These are phyloP conservation scores for Fomitopsis pulvina DNA, from an alignment of 768 basidiomycete genomes.

Conservation along the genomic window DNA sequence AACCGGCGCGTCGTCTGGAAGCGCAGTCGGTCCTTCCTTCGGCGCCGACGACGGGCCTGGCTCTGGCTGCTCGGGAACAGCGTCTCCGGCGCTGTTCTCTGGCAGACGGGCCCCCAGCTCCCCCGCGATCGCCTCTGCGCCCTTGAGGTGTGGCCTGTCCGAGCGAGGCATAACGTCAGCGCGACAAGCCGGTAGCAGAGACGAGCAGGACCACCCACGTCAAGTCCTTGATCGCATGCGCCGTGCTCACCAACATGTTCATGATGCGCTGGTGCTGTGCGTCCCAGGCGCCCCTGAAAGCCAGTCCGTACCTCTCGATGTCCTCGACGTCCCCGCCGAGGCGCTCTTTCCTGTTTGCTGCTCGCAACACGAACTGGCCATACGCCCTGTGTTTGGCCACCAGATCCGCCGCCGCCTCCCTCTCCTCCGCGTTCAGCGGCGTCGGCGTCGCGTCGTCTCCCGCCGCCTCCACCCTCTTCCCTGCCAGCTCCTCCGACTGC, in stretches of 20 bases:
- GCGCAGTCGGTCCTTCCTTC: not conserved
- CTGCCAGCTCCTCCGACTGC: too few relatives aligned
- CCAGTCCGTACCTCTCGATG: too few relatives aligned
- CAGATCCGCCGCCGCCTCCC: not conserved
- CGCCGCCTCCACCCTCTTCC: too few relatives aligned
- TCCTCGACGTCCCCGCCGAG: too few relatives aligned
- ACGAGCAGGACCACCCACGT: not conserved
- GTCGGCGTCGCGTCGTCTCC: too few relatives aligned
- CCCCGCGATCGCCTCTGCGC: not conserved
- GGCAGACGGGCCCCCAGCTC: not conserved
- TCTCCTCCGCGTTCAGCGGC: not conserved
- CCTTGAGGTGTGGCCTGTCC: not conserved
- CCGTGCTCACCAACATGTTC: too few relatives aligned
- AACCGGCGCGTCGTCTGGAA: not conserved
- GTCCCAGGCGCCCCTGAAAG: too few relatives aligned
- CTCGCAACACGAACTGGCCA: too few relatives aligned
- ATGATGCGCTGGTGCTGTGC: too few relatives aligned
- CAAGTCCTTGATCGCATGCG: not conserved
- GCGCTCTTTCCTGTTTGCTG: too few relatives aligned
- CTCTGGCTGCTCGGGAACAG: not conserved
- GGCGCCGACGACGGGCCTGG: not conserved
- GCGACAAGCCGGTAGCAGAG: not conserved
- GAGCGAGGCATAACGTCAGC: not conserved
- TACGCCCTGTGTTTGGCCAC: too few relatives aligned
- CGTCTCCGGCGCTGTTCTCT: not conserved